phyloP scores from a whole-genome alignment of 2,329 filamentous ascomycete genomes.

The Diaporthe sp. region DNA sequence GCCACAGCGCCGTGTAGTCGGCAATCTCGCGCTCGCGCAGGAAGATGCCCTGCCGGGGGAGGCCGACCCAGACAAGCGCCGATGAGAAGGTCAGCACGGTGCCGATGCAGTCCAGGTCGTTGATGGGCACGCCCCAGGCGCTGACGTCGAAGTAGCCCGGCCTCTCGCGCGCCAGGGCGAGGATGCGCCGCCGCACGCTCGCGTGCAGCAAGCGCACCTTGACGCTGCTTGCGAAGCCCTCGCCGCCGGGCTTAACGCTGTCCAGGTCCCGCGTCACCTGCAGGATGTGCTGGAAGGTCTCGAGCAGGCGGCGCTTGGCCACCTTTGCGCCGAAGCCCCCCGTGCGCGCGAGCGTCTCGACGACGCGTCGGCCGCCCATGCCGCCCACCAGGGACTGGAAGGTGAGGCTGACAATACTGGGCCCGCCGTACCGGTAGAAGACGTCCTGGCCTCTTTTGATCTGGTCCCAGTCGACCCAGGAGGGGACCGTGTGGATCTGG shows the following conservation, averaged over 20 bases:
- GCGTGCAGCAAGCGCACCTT: conserved; percentile 79
- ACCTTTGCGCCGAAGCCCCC: conserved; percentile 80
- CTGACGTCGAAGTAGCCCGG: conserved; percentile 74
- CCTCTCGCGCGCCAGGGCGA: conserved; percentile 67
- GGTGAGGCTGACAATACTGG: conserved; percentile 73
- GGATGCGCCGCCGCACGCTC: conserved; percentile 75
- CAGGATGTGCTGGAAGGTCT: conserved; percentile 83
- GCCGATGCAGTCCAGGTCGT: conserved; percentile 80
- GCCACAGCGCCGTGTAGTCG: conserved; percentile 83
- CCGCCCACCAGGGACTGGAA: conserved; percentile 78
- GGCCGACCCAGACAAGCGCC: conserved; percentile 75
- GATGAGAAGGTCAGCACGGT: conserved; percentile 81
- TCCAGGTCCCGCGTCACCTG: conserved; percentile 77
- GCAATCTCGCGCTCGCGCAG: conserved; percentile 71
- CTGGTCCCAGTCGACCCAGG: conserved; percentile 85
- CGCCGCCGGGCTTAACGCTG: conserved; percentile 77
- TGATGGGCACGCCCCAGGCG: conserved; percentile 76
- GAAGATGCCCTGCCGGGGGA: conserved; percentile 81
- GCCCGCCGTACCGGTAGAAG: conserved; percentile 82
- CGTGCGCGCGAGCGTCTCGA: conserved; percentile 80
- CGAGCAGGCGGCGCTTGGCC: conserved; percentile 72
- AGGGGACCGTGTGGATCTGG: conserved; percentile 75
- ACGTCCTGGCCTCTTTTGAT: conserved; percentile 81
- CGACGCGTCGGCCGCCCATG: conserved; percentile 80
- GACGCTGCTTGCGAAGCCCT: conserved; percentile 74